Percentiles rank a stretch among this genome's conserved stretches.
Conservation (phyloP, 495 filamentous ascomycete genomes). For the Aspergillus leporis region DNA sequence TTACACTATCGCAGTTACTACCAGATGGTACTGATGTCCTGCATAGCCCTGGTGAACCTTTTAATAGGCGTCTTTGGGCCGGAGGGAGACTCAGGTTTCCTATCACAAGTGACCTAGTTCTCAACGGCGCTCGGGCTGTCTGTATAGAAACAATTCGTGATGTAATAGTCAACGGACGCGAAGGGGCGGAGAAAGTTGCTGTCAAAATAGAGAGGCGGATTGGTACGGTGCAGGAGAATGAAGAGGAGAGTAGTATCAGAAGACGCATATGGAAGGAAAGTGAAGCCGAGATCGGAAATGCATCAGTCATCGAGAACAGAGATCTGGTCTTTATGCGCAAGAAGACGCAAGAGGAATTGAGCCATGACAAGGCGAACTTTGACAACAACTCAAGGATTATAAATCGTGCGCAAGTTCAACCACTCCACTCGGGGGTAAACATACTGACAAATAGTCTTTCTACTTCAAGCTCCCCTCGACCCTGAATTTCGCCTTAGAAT, state of each 20-base stretch:
- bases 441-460: slow-evolving; percentile 22
- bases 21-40: slow-evolving; percentile 71
- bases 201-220: slow-evolving; percentile 58
- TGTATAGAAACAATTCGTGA: slow-evolving; percentile 68
- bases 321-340: slow-evolving; percentile 63
- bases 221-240: slow-evolving; percentile 35
- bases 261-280: slow-evolving; percentile 44
- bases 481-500: slow-evolving; percentile 63
- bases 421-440: slow-evolving; percentile 3
- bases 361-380: slow-evolving; percentile 30
- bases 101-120: slow-evolving; percentile 19
- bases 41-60: slow-evolving; percentile 67
- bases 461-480: slow-evolving; percentile 31
- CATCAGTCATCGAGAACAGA: slow-evolving; percentile 52
- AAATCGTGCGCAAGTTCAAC: slow-evolving; percentile 34
- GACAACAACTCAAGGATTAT: slow-evolving; percentile 29
- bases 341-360: slow-evolving; percentile 36
- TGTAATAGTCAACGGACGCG: slow-evolving; percentile 55
- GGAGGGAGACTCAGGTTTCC: slow-evolving; percentile 56
- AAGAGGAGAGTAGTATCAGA: slow-evolving; percentile 36
- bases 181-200: slow-evolving; percentile 59
- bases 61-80: slow-evolving; percentile 75
- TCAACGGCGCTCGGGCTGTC: slow-evolving; percentile 53
- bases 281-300: slow-evolving; percentile 36
- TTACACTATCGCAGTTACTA: slow-evolving; percentile 56